A percentile compares a stretch with the other conserved stretches of the same genome.
Conservation (phyloP, 306 rosid species). For the Echinosophora koreensis region DNA sequence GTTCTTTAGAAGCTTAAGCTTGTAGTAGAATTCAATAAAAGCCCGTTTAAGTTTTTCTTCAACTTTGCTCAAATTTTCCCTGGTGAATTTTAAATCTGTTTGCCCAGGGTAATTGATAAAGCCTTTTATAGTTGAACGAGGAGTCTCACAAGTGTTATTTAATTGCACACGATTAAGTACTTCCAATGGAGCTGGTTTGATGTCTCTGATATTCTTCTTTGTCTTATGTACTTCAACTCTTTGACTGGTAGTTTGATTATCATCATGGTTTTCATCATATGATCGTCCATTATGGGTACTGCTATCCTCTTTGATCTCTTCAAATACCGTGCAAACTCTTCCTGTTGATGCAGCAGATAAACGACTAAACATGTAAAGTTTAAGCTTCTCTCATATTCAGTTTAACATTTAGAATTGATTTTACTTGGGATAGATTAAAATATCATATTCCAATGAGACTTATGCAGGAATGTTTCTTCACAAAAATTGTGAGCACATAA, state of each 20-base stretch:
- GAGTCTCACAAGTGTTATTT: conserved; percentile 66
- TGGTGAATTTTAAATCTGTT: conserved; percentile 59
- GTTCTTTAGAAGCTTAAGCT: conserved; percentile 76
- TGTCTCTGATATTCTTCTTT: conserved; percentile 5
- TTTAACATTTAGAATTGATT: not conserved
- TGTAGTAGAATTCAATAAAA: conserved; percentile 67
- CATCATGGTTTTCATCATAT: conserved; percentile 39
- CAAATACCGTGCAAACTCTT: conserved; percentile 52
- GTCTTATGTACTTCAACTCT: conserved; percentile 37
- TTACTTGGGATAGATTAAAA: not conserved
- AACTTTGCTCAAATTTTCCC: conserved; percentile 60
- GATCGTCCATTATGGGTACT: conserved; percentile 44
- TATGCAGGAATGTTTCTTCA: too few species aligned
- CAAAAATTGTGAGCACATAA: too few species aligned
- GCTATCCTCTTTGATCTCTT: conserved; percentile 58
- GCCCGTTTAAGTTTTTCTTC: conserved; percentile 61
- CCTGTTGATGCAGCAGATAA: conserved; percentile 48
- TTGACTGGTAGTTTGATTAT: conserved; percentile 8
- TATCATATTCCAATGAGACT: not conserved
- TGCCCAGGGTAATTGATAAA: conserved; percentile 55
- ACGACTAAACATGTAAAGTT: not conserved
- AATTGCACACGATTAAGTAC: conserved; percentile 59
- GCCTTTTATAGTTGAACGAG: conserved; percentile 66
- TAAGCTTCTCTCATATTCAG: not conserved
- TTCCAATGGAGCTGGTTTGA: conserved; percentile 63